phyloP scores from a whole-genome alignment of 257 asterid genomes.

The Nicotiana tomentosiformis region DNA sequence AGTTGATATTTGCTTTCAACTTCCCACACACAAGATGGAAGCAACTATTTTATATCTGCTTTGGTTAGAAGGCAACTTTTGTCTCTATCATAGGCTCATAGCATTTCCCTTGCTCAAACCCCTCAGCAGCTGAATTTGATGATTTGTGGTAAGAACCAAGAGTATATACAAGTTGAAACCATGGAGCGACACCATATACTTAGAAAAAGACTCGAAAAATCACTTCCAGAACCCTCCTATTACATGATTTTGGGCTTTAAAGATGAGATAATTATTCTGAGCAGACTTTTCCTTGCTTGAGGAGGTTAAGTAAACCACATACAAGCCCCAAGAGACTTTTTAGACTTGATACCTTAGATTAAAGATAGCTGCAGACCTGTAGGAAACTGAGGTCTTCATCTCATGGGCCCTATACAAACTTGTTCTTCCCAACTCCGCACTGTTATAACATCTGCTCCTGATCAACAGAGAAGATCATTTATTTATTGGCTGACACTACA shows the following conservation, averaged over 20 bases:
- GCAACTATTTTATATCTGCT: background rate
- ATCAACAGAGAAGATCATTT: background rate
- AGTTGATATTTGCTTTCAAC: background rate
- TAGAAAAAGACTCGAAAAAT: background rate
- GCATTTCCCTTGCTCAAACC: background rate
- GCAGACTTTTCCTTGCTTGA: background rate
- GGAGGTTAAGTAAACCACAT: background rate
- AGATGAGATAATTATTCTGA: constrained; percentile 1
- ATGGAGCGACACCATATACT: background rate
- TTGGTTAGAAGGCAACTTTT: background rate
- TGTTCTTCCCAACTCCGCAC: background rate
- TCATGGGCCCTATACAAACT: background rate
- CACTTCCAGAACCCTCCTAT: background rate
- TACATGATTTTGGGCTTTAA: background rate
- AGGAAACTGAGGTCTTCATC: background rate
- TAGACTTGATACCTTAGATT: background rate
- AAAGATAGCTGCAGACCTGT: background rate
- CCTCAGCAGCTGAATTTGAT: background rate
- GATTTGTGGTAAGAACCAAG: background rate
- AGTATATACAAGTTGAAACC: background rate
- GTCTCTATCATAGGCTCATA: background rate
- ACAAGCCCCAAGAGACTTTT: background rate
- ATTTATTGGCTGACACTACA: background rate
- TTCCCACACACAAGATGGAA: background rate
- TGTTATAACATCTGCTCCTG: background rate